Evolutionary conservation across 208 protist genomes (phyloP).

Genomic region (Leishmania mexicana): DNA sequence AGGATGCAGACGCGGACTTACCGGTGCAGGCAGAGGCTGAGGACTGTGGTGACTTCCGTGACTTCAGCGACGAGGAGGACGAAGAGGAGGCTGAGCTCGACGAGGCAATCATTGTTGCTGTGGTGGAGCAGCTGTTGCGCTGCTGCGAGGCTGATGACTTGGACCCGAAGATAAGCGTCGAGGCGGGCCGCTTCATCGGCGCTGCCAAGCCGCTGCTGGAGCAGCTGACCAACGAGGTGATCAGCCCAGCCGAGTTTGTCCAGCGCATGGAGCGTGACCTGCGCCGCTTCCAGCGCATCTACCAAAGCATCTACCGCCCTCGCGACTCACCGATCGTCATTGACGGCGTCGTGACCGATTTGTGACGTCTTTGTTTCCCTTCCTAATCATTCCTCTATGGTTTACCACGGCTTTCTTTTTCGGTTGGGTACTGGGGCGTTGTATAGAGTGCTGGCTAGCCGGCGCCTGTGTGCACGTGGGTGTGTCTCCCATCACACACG

Average conservation of each 20-base stretch:
- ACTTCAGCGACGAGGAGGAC: conserved; percentile 58
- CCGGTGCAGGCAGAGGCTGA: conserved; percentile 3
- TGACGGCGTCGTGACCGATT: conserved; percentile 77
- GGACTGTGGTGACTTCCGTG: conserved; percentile 24
- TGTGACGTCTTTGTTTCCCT: conserved; percentile 24
- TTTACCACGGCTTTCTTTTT: not conserved
- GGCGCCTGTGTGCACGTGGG: not conserved
- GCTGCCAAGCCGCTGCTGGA: conserved; percentile 48
- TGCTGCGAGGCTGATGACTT: conserved; percentile 76
- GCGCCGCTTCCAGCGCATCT: conserved; percentile 52
- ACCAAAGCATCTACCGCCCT: conserved; percentile 56
- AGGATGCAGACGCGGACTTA: not conserved
- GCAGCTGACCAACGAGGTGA: conserved; percentile 23
- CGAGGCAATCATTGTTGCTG: conserved; percentile 58
- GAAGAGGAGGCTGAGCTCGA: conserved; percentile 76
- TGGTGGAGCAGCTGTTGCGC: conserved; percentile 68
- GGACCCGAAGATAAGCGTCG: conserved; percentile 42
- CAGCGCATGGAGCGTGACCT: conserved; percentile 51
- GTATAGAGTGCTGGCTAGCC: no score
- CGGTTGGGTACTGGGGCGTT: not conserved
- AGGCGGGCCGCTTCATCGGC: conserved; percentile 40
- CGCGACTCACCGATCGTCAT: conserved; percentile 71
- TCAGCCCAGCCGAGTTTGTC: conserved; percentile 46
- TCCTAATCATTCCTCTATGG: not conserved
- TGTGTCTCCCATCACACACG: not conserved